Conservation (phyloP, 2,329 filamentous ascomycete genomes). For the Botrytis fragariae region DNA sequence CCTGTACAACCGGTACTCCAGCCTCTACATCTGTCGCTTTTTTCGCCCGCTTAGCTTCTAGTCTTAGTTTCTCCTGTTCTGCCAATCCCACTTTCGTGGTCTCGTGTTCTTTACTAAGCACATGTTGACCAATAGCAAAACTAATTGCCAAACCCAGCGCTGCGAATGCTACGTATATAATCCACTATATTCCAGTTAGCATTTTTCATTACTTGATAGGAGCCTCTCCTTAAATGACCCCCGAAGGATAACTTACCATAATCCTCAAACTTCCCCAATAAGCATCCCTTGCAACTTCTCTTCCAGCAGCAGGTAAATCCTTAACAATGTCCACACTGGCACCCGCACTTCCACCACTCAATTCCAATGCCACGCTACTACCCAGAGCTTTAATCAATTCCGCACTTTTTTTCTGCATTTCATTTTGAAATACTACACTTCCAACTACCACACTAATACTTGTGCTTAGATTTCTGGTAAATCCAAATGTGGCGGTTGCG, state of each 20-base stretch:
- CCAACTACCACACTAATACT: conserved; percentile 50
- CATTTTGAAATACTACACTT: conserved; percentile 51
- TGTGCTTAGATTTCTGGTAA: conserved; percentile 47
- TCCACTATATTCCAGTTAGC: conserved; percentile 28
- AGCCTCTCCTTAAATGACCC: too few relatives aligned
- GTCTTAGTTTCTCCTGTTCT: conserved; percentile 31
- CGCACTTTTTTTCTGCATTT: conserved; percentile 37
- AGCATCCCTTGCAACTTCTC: conserved; percentile 30
- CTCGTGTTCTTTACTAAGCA: conserved; percentile 49
- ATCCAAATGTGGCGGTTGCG: conserved; percentile 62
- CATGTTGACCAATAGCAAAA: conserved; percentile 45
- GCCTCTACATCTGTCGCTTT: conserved; percentile 14
- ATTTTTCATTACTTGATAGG: not conserved
- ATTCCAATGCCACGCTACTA: conserved; percentile 25
- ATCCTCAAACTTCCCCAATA: conserved; percentile 32
- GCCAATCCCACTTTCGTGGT: conserved; percentile 49
- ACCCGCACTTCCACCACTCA: conserved; percentile 35
- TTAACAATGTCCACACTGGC: conserved; percentile 33
- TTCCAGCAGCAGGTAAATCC: conserved; percentile 26
- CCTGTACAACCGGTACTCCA: conserved; percentile 3
- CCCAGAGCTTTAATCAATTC: conserved; percentile 31
- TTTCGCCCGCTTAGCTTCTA: conserved; percentile 25
- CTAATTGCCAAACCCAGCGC: conserved; percentile 42
- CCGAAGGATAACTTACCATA: conserved; percentile 23
- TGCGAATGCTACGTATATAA: conserved; percentile 35